phyloP scores from a whole-genome alignment of 257 asterid species.

The Penstemon barbatus region DNA sequence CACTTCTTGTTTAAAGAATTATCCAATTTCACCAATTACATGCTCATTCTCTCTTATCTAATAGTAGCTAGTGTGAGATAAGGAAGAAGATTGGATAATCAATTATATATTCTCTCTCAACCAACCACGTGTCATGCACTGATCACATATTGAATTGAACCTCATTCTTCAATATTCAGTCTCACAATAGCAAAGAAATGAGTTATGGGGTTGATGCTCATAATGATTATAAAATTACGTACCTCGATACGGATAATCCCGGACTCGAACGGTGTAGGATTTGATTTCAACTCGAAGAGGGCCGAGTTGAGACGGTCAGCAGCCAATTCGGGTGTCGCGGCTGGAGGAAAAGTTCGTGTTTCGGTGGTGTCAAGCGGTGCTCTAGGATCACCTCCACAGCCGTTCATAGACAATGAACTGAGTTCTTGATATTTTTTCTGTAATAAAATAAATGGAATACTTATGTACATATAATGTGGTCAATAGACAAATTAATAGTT shows the following conservation, averaged over 20 bases:
- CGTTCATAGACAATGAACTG: slow-evolving; percentile 62
- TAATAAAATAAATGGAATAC: not conserved
- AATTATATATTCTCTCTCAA: slow-evolving; percentile 26
- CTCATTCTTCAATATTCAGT: slow-evolving; percentile 11
- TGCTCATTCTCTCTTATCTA: not conserved
- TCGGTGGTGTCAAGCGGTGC: slow-evolving; percentile 62
- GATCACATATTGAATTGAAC: slow-evolving; percentile 23
- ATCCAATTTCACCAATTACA: not conserved
- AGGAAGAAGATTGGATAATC: slow-evolving; percentile 42
- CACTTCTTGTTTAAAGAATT: too few relatives aligned
- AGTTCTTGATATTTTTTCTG: slow-evolving; percentile 49
- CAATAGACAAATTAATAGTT: slow-evolving; percentile 1
- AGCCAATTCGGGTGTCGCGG: slow-evolving; percentile 52
- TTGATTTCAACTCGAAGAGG: slow-evolving; percentile 49
- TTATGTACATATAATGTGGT: not conserved
- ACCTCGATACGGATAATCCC: slow-evolving; percentile 91
- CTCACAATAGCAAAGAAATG: not conserved
- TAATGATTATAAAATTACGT: not conserved
- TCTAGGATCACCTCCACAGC: slow-evolving; percentile 58
- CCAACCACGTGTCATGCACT: slow-evolving; percentile 76
- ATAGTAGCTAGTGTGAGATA: slow-evolving; percentile 33
- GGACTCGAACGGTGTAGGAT: slow-evolving; percentile 45
- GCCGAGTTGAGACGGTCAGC: slow-evolving; percentile 64
- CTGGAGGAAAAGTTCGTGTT: slow-evolving; percentile 58
- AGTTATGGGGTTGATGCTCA: not conserved